phyloP scores from a whole-genome alignment of 805 yeast species.

The Ogataea glucozyma region DNA sequence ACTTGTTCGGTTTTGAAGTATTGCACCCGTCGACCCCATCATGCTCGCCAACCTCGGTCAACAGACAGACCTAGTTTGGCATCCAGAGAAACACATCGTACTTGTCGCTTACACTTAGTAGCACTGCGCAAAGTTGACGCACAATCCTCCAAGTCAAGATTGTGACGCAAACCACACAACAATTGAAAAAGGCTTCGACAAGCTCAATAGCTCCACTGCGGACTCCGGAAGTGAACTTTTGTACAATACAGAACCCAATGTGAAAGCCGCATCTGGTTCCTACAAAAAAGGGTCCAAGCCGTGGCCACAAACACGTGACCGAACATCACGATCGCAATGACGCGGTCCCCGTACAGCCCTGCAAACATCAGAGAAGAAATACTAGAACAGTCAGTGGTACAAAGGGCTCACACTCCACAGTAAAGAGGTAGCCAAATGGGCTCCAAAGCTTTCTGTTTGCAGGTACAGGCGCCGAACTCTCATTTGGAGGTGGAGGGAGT shows the following conservation, averaged over 20 bases:
- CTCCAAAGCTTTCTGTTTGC: constrained; percentile 42
- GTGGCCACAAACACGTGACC: constrained; percentile 47
- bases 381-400: constrained; percentile 32
- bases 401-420: constrained; percentile 36
- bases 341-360: constrained; percentile 47
- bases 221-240: constrained; percentile 48
- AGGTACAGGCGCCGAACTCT: constrained; percentile 41
- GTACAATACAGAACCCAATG: constrained; percentile 48
- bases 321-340: constrained; percentile 46
- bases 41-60: constrained; percentile 30
- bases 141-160: constrained; percentile 47
- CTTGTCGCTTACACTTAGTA: constrained; percentile 39
- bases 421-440: constrained; percentile 16
- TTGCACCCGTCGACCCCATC: constrained; percentile 27
- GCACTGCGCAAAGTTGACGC: constrained; percentile 40
- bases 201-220: constrained; percentile 47
- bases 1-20: constrained; percentile 34
- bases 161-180: constrained; percentile 50
- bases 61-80: constrained; percentile 42
- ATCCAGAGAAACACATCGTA: constrained; percentile 40
- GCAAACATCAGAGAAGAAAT: constrained; percentile 44
- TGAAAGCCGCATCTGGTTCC: constrained; percentile 52
- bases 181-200: constrained; percentile 45
- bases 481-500: constrained; percentile 9
- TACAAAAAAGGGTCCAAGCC: constrained; percentile 47